Evolutionary conservation across 2,329 filamentous ascomycete genomes (phyloP).

Genomic region (Fusarium chuoi): DNA sequence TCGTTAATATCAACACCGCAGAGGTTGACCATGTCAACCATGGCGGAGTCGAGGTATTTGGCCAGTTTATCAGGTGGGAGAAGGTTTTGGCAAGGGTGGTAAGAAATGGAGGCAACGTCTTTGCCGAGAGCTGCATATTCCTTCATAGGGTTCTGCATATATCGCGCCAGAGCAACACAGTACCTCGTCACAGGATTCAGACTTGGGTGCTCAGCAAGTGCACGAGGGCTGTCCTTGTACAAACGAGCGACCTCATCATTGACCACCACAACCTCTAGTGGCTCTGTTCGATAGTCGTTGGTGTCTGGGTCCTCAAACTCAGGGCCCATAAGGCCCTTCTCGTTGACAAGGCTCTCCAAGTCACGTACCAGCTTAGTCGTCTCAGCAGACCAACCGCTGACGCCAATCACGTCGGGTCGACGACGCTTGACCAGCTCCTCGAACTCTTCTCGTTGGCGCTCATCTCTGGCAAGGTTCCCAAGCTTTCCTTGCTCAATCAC

Average conservation of each 20-base stretch:
- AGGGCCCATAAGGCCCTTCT: conserved; percentile 79
- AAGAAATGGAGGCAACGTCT: conserved; percentile 86
- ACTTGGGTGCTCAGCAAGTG: conserved; percentile 81
- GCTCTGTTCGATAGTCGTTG: conserved; percentile 78
- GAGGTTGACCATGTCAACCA: conserved; percentile 98
- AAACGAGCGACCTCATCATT: conserved; percentile 98
- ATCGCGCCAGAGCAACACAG: conserved; percentile 87
- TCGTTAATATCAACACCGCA: conserved; percentile 96
- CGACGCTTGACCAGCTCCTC: conserved; percentile 82
- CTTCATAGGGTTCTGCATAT: conserved; percentile 94
- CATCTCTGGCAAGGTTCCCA: conserved; percentile 78
- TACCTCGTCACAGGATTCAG: conserved; percentile 84
- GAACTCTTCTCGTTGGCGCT: conserved; percentile 73
- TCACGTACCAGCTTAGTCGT: conserved; percentile 86
- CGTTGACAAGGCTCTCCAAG: conserved; percentile 79
- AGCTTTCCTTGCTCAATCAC: conserved; percentile 92
- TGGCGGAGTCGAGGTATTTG: conserved; percentile 90
- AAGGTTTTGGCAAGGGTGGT: conserved; percentile 90
- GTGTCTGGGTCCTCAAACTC: conserved; percentile 85
- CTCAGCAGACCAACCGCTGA: conserved; percentile 90
- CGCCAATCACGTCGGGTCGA: conserved; percentile 88
- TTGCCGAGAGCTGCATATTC: conserved; percentile 94
- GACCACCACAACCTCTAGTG: conserved; percentile 87
- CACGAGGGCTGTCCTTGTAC: conserved; percentile 90
- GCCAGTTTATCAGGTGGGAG: conserved; percentile 87